A percentile compares a stretch with the other conserved stretches of the same genome.
These are phyloP conservation scores for Naganishia albida DNA, from an alignment of 1,284 basidiomycete species.

Conservation along the genomic window DNA sequence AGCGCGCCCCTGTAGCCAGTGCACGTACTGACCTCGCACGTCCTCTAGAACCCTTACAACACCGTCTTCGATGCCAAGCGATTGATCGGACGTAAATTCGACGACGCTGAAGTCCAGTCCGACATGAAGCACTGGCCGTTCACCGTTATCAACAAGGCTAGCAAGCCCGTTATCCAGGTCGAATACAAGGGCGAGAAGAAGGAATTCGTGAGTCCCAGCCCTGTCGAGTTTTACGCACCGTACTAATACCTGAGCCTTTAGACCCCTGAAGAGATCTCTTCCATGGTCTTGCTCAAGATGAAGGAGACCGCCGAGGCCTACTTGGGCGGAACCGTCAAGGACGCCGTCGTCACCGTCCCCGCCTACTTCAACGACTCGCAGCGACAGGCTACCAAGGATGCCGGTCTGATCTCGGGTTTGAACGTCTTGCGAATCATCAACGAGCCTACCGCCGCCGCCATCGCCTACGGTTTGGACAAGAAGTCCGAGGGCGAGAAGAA, in stretches of 20 bases:
- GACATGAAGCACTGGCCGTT: slow-evolving; percentile 70
- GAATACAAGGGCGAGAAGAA: slow-evolving; percentile 81
- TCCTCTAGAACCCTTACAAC: slow-evolving; percentile 74
- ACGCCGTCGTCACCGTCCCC: slow-evolving; percentile 79
- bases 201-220: slow-evolving; percentile 69
- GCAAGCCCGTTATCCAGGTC: slow-evolving; percentile 85
- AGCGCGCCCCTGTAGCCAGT: slow-evolving; percentile 3
- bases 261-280: slow-evolving; percentile 95
- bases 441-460: slow-evolving; percentile 92
- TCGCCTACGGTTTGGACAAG: slow-evolving; percentile 81
- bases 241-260: too few relatives aligned
- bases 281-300: slow-evolving; percentile 98
- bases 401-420: slow-evolving; percentile 82
- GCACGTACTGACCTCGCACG: slow-evolving; percentile 23
- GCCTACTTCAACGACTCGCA: slow-evolving; percentile 99
- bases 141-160: slow-evolving; percentile 72
- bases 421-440: slow-evolving; percentile 96
- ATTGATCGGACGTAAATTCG: slow-evolving; percentile 69
- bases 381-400: slow-evolving; percentile 93
- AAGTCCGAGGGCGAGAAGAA: slow-evolving; percentile 85
- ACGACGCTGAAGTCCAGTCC: slow-evolving; percentile 76
- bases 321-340: slow-evolving; percentile 76
- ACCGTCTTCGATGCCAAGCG: slow-evolving; percentile 98
- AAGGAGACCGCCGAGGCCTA: slow-evolving; percentile 98
- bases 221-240: too few relatives aligned